These are phyloP conservation scores for Penicillium ucsense DNA, from an alignment of 495 filamentous ascomycete species.

Conservation along the genomic window DNA sequence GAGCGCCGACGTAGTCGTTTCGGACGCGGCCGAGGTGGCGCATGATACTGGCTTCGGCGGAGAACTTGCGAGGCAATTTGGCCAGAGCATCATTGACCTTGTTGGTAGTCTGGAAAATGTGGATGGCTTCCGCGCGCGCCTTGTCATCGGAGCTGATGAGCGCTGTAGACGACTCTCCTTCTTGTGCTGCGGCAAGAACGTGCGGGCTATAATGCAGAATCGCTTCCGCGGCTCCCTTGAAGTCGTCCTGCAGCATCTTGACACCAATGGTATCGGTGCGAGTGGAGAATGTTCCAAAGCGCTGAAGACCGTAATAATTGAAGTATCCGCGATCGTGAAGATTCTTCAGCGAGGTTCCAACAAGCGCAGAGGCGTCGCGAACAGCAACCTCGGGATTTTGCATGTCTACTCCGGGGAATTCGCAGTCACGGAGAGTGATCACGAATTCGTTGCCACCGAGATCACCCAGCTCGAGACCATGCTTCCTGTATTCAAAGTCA, in stretches of 20 bases:
- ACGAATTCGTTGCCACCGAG: constrained; percentile 83
- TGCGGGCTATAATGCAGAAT: constrained; percentile 57
- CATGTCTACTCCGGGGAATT: constrained; percentile 44
- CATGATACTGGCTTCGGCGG: constrained; percentile 69
- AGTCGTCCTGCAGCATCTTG: constrained; percentile 72
- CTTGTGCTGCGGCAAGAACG: constrained; percentile 37
- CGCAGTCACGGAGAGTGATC: constrained; percentile 77
- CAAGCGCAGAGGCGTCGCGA: constrained; percentile 39
- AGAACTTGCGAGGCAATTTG: constrained; percentile 69
- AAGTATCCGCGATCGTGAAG: constrained; percentile 67
- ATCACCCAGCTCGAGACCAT: constrained; percentile 71
- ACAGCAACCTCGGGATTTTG: constrained; percentile 25
- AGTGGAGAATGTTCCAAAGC: constrained; percentile 77
- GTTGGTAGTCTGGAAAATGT: constrained; percentile 54
- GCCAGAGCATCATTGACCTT: constrained; percentile 48
- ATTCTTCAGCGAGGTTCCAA: constrained; percentile 44
- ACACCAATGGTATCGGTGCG: constrained; percentile 75
- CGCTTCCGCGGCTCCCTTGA: constrained; percentile 62
- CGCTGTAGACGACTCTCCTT: constrained; percentile 22
- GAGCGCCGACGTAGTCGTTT: constrained; percentile 66
- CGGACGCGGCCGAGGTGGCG: constrained; percentile 48
- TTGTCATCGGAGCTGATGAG: constrained; percentile 61
- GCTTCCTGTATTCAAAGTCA: constrained; percentile 60
- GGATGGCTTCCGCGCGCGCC: constrained; percentile 63
- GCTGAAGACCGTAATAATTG: constrained; percentile 93